Base-by-base conservation (phyloP, 1,284 basidiomycete genomes). In the Fistulinella staudtii region DNA sequence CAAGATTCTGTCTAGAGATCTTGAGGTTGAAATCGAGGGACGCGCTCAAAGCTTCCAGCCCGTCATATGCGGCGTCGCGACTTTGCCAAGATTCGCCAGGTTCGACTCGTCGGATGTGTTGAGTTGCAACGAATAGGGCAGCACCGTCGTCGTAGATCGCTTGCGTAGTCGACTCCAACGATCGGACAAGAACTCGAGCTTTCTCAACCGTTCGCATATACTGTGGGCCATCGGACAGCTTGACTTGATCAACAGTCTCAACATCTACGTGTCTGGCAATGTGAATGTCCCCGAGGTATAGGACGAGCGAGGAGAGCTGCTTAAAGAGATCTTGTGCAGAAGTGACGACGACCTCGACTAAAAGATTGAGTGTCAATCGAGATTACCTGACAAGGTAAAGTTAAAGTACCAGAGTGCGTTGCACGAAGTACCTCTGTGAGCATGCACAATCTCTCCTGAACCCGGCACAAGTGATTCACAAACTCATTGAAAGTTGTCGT, bases 261-360 rank as follows among this genome's bases (percentile, higher is more conserved):
- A 79, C 63, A 37, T 77, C 75, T 17, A 78, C 69, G 43, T 75
- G 70, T 29, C 68, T 66, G 14, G 77, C 75, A 13, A 82, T 58
- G 49, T 80, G 74, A 39, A 80, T 64, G 46, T 75, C 74, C 22
- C 72, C 68, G 17, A 76, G 60, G 31, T 68, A 64, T 4, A 58
- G 56, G n/a, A 80, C 58, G 35, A 77, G 66, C n/a, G 66, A 57
- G 1, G 71, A 70, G 8, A 76, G 53, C 41, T 71, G 63, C 20
- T 63, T 61, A 33, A 73, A 52, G 10, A 67, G 56, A 15, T 38
- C 60, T 49, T 68, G 69, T 10, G 65, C 50, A 21, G 40, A 49
- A 18, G 41, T 30, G n/a, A 37, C 47, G 24, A 66, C 52, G 3
- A 38, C 39, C 22, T 53, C 48, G 29, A 50, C 60, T 63, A 39